A percentile compares a stretch with the other conserved stretches of the same genome.
These are phyloP conservation scores for Xylariaceae sp. DNA, from an alignment of 2,329 filamentous ascomycete species.

Conservation along the genomic window DNA sequence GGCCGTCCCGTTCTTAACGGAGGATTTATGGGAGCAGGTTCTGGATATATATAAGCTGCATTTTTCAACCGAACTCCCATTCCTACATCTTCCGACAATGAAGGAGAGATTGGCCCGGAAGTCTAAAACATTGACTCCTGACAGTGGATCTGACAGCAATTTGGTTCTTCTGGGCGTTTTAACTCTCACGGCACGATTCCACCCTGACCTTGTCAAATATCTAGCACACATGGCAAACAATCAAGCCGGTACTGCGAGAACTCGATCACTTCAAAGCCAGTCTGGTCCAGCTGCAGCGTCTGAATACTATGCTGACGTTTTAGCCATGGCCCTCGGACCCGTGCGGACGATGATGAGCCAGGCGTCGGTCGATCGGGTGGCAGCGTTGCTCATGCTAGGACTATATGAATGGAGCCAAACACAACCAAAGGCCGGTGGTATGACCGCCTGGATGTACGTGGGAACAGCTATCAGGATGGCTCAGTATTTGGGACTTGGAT, in stretches of 20 bases:
- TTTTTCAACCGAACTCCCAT: slow-evolving; percentile 70
- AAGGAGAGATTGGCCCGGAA: slow-evolving; percentile 48
- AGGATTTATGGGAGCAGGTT: slow-evolving; percentile 65
- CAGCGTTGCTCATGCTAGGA: slow-evolving; percentile 68
- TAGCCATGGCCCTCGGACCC: slow-evolving; percentile 50
- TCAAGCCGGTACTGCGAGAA: slow-evolving; percentile 34
- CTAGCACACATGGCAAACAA: slow-evolving; percentile 41
- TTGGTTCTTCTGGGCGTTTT: slow-evolving; percentile 65
- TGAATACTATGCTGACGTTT: slow-evolving; percentile 62
- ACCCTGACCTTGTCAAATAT: slow-evolving; percentile 57
- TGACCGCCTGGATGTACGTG: slow-evolving; percentile 64
- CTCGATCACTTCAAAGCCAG: slow-evolving; percentile 34
- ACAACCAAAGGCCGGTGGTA: slow-evolving; percentile 46
- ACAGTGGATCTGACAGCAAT: slow-evolving; percentile 47
- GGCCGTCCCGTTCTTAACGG: slow-evolving; percentile 59
- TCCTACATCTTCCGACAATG: slow-evolving; percentile 66
- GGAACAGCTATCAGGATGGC: slow-evolving; percentile 64
- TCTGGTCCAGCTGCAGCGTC: slow-evolving; percentile 56
- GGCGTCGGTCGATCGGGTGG: slow-evolving; percentile 61
- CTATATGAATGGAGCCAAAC: slow-evolving; percentile 70
- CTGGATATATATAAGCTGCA: slow-evolving; percentile 70
- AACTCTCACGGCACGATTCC: slow-evolving; percentile 67
- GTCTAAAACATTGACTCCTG: slow-evolving; percentile 36
- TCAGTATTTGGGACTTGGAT: slow-evolving; percentile 59
- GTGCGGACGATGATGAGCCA: slow-evolving; percentile 46